Base-by-base conservation (phyloP, 2,329 filamentous ascomycete genomes). In the Trichoderma gracile region DNA sequence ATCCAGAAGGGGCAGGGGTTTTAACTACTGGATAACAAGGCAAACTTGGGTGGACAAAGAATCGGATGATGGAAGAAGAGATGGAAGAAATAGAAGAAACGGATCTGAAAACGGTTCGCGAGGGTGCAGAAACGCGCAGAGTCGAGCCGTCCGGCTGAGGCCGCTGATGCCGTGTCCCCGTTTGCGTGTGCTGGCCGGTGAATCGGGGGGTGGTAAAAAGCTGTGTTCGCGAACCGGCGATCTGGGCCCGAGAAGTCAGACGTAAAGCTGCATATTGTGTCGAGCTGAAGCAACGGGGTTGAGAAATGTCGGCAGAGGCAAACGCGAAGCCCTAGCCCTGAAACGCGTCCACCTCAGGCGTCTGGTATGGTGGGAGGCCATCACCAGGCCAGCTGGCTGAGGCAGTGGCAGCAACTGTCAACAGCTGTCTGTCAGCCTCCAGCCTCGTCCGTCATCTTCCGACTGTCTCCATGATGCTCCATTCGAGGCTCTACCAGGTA, bases 61-160 rank as follows among this genome's bases (percentile, higher is more conserved):
- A 42, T 23, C 8, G 19, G 21, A 25, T 12, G 19, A 8, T 33
- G 30, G 30, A 30, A 52, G 49, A 12, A 8, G 27, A 21, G 27
- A 52, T 52, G 49, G n/a, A 52, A 52, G 27, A 52, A 38, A 38
- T 9, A 38, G 33, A 38, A 21, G 10, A 33, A 10, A 33, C 8
- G 30, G 30, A 8, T 8, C 10, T 3, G 25, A 14, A 57, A 19
- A 42, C 45, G 23, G 25, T 30, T n/a, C 25, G 27, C 25, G 19
- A 21, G 27, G 55, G 25, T 58, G 55, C 55, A 47, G 55, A 58
- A 38, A 58, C 15, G 27, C 49, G 42, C 33, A 38, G 46, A 3
- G 23, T 27, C 15, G 30, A 40, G 19, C 15, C 8, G 49, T 38
- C 25, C 8, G 33, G 38, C 15, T 38, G 49, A 25, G 15, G 15